These are phyloP conservation scores for Kodamaea sp. DNA, from an alignment of 1,139 yeast genomes.

Conservation along the genomic window DNA sequence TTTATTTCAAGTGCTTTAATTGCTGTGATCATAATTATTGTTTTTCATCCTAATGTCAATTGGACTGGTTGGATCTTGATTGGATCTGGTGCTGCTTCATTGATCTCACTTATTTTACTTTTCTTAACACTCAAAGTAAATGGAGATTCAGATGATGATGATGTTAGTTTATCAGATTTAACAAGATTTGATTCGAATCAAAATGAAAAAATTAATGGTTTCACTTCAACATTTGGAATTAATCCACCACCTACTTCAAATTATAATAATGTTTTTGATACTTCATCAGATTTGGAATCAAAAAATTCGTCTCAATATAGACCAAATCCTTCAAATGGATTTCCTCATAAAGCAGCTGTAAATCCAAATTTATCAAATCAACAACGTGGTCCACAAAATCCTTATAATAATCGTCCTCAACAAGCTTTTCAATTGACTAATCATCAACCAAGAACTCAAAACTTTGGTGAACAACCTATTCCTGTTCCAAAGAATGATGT, in stretches of 20 bases:
- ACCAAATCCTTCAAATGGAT: constrained; percentile 1
- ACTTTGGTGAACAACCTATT: constrained; percentile 9
- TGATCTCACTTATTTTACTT: constrained; percentile 32
- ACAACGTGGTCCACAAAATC: neutral
- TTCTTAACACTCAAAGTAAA: constrained; percentile 15
- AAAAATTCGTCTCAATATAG: constrained; percentile 1
- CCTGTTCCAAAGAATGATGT: neutral
- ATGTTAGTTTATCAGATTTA: constrained; percentile 5
- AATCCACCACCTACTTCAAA: constrained; percentile 3
- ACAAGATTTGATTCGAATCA: constrained; percentile 6
- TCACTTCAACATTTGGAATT: constrained; percentile 4
- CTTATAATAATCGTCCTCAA: neutral
- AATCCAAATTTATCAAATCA: neutral
- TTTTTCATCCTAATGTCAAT: constrained; percentile 58
- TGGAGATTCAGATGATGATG: constrained; percentile 12
- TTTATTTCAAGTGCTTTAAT: constrained; percentile 51
- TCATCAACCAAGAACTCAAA: constrained; percentile 7
- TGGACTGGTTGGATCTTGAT: constrained; percentile 72
- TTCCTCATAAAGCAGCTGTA: neutral
- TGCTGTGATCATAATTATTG: constrained; percentile 51
- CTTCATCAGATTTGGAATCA: constrained; percentile 2
- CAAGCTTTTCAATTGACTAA: constrained; percentile 3
- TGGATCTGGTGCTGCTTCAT: constrained; percentile 57
- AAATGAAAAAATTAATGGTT: constrained; percentile 7
- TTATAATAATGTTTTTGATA: constrained; percentile 3